Conservation (phyloP, 208 protist species). For the Acanthamoeba healyi region DNA sequence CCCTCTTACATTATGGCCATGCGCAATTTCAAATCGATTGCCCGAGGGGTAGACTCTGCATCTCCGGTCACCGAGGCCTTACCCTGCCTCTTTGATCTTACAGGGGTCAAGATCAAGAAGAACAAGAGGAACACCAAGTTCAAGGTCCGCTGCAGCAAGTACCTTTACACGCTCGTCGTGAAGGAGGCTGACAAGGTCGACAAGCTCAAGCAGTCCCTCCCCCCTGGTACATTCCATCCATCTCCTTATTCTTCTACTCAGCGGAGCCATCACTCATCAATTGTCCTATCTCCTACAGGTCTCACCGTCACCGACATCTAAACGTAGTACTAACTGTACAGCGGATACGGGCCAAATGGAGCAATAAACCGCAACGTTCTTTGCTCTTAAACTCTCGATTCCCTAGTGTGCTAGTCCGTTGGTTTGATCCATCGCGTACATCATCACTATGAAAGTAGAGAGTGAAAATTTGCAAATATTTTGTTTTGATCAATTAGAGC, state of each 20-base stretch:
- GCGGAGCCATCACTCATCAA: too few relatives aligned
- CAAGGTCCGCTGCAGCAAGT: constrained; percentile 88
- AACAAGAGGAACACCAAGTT: constrained; percentile 88
- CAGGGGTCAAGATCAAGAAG: constrained; percentile 89
- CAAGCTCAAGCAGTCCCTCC: constrained; percentile 89
- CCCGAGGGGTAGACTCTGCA: background rate
- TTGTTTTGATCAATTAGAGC: background rate
- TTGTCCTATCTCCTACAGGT: background rate
- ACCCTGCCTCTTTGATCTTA: background rate
- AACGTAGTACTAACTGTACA: constrained; percentile 51
- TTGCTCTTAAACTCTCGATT: background rate
- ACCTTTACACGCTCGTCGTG: constrained; percentile 89
- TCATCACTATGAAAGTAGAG: too few relatives aligned
- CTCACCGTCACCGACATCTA: constrained; percentile 62
- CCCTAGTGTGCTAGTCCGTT: too few relatives aligned
- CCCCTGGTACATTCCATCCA: constrained; percentile 75
- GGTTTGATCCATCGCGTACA: too few relatives aligned
- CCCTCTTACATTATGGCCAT: background rate
- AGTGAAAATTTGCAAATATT: background rate
- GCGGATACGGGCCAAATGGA: constrained; percentile 14
- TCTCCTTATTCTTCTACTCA: background rate
- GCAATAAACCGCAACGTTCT: constrained; percentile 10
- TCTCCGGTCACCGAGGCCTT: background rate
- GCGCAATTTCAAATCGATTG: background rate
- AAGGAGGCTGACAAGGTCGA: constrained; percentile 87